A percentile compares a stretch with the other conserved stretches of the same genome.
These are phyloP conservation scores for Delphinella strobiligena DNA, from an alignment of 2,329 filamentous ascomycete species.

Conservation along the genomic window DNA sequence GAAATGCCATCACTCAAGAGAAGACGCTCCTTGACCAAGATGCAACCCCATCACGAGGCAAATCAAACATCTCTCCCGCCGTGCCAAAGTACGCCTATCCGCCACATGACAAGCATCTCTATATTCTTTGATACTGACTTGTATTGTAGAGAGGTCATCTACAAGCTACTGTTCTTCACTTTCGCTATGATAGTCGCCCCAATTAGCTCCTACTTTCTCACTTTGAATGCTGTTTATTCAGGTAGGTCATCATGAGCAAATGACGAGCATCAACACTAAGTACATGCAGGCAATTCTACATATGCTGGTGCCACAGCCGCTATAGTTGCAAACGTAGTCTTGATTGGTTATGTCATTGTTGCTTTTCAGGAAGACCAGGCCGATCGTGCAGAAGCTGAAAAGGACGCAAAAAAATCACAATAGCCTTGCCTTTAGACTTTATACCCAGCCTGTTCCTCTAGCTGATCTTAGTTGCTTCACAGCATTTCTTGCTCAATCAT, in stretches of 20 bases:
- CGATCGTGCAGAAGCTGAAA: constrained; percentile 35
- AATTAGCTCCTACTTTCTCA: constrained; percentile 79
- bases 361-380: constrained; percentile 76
- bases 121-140: not conserved
- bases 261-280: not conserved
- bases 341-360: constrained; percentile 82
- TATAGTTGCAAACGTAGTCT: constrained; percentile 78
- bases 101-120: not conserved
- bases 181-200: constrained; percentile 81
- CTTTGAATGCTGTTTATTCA: constrained; percentile 62
- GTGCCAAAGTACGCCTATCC: constrained; percentile 56
- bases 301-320: constrained; percentile 78
- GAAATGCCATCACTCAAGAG: constrained; percentile 48
- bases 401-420: constrained; percentile 28
- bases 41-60: constrained; percentile 21
- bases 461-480: too few relatives aligned
- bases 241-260: constrained; percentile 39
- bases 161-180: constrained; percentile 83
- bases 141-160: constrained; percentile 60
- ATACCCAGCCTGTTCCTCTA: not conserved
- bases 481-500: too few relatives aligned
- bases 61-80: constrained; percentile 67
- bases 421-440: constrained; percentile 10
- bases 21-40: constrained; percentile 47
- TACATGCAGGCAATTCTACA: constrained; percentile 63